Conservation (phyloP, 2,329 filamentous ascomycete species). For the Fusarium pininemorale region DNA sequence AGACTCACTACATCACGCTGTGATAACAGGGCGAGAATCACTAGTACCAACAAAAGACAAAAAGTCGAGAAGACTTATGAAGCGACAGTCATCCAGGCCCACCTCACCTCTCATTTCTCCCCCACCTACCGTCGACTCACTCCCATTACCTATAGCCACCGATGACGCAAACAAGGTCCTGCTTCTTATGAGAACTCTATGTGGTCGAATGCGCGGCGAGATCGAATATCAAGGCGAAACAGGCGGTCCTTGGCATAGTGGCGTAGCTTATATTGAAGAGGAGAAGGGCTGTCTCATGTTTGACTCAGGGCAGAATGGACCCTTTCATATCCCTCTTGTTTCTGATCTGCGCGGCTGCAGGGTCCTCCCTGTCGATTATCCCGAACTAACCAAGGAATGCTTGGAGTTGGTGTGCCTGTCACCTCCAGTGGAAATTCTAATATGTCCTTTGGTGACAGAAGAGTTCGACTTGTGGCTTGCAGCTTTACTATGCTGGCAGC, state of each 20-base stretch:
- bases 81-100: constrained; percentile 65
- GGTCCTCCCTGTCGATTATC: constrained; percentile 65
- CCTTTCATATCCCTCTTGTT: constrained; percentile 73
- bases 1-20: constrained; percentile 56
- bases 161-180: constrained; percentile 77
- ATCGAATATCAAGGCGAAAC: constrained; percentile 75
- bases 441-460: constrained; percentile 70
- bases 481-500: constrained; percentile 83
- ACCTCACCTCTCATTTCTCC: constrained; percentile 65
- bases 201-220: constrained; percentile 82
- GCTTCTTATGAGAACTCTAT: constrained; percentile 78
- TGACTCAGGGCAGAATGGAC: constrained; percentile 72
- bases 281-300: constrained; percentile 79
- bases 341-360: constrained; percentile 78
- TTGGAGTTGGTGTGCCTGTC: constrained; percentile 64
- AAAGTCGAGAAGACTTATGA: constrained; percentile 64
- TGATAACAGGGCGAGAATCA: constrained; percentile 48
- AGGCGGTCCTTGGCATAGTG: constrained; percentile 71
- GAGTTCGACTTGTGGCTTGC: constrained; percentile 85
- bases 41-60: constrained; percentile 50
- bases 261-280: constrained; percentile 82
- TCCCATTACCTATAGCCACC: constrained; percentile 68
- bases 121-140: constrained; percentile 67
- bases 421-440: constrained; percentile 67
- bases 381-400: constrained; percentile 57